Evolutionary conservation across 2,329 filamentous ascomycete genomes (phyloP).

Genomic region (Emmonsiellopsis sp.): DNA sequence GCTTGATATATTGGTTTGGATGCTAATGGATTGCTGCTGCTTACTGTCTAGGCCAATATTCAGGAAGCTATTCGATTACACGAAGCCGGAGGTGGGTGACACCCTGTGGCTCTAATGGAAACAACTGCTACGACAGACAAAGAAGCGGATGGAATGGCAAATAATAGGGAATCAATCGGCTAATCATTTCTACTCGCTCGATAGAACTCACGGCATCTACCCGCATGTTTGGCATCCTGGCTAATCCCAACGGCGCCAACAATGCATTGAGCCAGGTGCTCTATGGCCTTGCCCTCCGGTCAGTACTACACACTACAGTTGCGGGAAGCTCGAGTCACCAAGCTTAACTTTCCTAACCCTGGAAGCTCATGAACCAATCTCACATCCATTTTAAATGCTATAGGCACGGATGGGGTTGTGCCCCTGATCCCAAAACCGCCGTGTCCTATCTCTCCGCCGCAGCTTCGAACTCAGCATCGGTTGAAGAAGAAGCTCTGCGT

Average conservation of each 20-base stretch:
- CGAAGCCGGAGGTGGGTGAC: slow-evolving; percentile 55
- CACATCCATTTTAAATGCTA: slow-evolving; percentile 12
- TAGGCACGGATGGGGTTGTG: slow-evolving; percentile 89
- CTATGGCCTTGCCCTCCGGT: slow-evolving; percentile 85
- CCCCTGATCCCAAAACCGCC: slow-evolving; percentile 60
- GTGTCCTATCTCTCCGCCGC: slow-evolving; percentile 80
- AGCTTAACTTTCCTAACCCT: slow-evolving; percentile 1
- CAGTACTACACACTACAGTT: slow-evolving; percentile 24
- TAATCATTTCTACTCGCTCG: slow-evolving; percentile 2
- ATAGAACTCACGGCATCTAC: slow-evolving; percentile 66
- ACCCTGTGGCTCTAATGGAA: not conserved
- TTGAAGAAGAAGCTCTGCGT: slow-evolving; percentile 76
- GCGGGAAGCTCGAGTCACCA: too few species aligned
- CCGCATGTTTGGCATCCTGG: slow-evolving; percentile 72
- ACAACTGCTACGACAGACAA: not conserved
- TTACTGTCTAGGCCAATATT: slow-evolving; percentile 48
- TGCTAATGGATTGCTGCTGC: not conserved
- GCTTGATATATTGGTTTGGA: not conserved
- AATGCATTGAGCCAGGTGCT: slow-evolving; percentile 93
- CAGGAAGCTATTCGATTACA: slow-evolving; percentile 94
- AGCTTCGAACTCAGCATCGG: slow-evolving; percentile 76
- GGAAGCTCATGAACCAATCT: slow-evolving; percentile 3
- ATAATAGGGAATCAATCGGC: not conserved
- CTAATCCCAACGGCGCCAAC: slow-evolving; percentile 73
- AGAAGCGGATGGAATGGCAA: not conserved